Evolutionary conservation across 225 moss, liverwort and hornwort species (phyloP), one percentile per base, ranked within the genome.

Genomic region (Neckera pumila): DNA sequence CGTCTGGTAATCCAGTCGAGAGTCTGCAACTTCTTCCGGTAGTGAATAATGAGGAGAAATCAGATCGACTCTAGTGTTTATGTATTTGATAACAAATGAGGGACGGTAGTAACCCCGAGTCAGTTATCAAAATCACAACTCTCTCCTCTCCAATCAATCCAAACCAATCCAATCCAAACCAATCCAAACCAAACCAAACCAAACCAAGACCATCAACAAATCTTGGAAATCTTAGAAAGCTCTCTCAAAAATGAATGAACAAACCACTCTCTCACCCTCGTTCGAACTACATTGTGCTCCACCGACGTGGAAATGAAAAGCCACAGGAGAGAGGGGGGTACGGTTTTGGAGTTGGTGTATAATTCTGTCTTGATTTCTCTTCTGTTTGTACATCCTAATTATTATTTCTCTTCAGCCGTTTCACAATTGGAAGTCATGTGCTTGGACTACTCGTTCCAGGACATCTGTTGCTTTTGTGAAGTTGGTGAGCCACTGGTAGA

Each of bases 11-110:
- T 86, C 25, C 78, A 59, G 28, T 90, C 2, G 94, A 93, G 83
- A 92, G 26, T 40, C 27, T 79, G 54, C 90, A 93, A 57, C 93
- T 93, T 30, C 93, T 94, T 30, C 93, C 94, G 76, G 40, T 89
- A 83, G 87, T 81, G 71, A n/a, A 36, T 18, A 85, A 88, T 54
- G 94, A 86, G 71, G 93, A 89, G 82, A 93, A 88, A 87, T 54
- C 85, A 17, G 92, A 92, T 28, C 88, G 84, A 34, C 71, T 89
- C 14, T 92, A 90, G 73, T 75, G 63, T 26, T 54, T 15, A 23
- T 36, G 19, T 21, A 9, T 33, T 47, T 7, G 54, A 10, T 54
- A 54, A 71, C 28, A 10, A 42, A 27, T 27, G 27, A 42, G 71
- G 26, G 42, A 26, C 42, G 40, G 25, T 64, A 25, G 30, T 34